Percentiles rank a stretch among this genome's conserved stretches.
Conservation (phyloP, 2,329 filamentous ascomycete species). For the Trichoderma sp. region DNA sequence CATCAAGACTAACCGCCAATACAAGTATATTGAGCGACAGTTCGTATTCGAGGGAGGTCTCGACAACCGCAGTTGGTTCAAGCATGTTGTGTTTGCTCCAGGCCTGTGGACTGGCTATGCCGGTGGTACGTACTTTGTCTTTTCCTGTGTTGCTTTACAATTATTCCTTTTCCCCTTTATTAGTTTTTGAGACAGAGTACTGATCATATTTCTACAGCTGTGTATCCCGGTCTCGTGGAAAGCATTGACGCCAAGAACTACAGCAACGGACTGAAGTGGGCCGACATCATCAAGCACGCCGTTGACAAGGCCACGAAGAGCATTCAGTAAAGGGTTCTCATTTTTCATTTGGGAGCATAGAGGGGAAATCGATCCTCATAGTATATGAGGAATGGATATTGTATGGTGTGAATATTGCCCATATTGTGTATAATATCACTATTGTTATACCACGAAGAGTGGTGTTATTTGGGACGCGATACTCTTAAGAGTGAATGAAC, state of each 20-base stretch:
- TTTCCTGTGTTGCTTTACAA: not conserved
- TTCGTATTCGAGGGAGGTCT: conserved; percentile 76
- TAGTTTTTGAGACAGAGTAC: not conserved
- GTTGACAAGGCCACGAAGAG: conserved; percentile 47
- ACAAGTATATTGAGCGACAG: conserved; percentile 77
- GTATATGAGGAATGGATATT: not conserved
- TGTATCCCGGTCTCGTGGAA: conserved; percentile 61
- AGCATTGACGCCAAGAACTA: conserved; percentile 60
- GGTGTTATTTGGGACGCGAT: not conserved
- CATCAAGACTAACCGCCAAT: conserved; percentile 69
- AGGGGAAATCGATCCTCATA: not conserved
- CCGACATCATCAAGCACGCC: conserved; percentile 53
- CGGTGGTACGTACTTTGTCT: conserved; percentile 53
- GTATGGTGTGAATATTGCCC: not conserved
- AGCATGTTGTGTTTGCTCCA: conserved; percentile 90
- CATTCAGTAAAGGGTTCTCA: conserved; percentile 25
- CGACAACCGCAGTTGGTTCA: conserved; percentile 83
- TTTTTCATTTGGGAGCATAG: not conserved
- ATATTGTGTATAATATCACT: not conserved
- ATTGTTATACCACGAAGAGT: not conserved
- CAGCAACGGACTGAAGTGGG: conserved; percentile 57
- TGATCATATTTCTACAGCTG: conserved; percentile 38
- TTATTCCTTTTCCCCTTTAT: not conserved
- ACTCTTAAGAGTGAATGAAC: too few relatives aligned
- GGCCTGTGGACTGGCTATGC: conserved; percentile 90